These are phyloP conservation scores for Fusarium sacchari DNA, from an alignment of 2,329 filamentous ascomycete genomes.

Conservation along the genomic window DNA sequence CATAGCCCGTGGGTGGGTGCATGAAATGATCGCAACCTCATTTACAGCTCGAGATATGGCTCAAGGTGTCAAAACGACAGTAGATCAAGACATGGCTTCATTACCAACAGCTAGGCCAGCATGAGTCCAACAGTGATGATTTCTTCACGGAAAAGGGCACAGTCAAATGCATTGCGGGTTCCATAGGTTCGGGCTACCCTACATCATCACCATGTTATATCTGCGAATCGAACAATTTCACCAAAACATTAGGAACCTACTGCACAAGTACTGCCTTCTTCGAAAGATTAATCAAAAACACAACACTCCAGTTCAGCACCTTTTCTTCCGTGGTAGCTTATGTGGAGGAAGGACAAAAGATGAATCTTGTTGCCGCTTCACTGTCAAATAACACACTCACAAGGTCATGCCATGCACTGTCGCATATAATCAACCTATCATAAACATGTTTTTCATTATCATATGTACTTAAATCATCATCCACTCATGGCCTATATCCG, in stretches of 20 bases:
- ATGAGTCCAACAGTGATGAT: too few relatives aligned
- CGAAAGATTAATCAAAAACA: neutral
- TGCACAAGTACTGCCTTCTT: accelerated
- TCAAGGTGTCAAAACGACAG: neutral
- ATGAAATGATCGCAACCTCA: neutral
- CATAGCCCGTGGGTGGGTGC: neutral
- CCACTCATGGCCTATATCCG: constrained; percentile 17
- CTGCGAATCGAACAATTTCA: neutral
- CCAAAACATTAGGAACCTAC: accelerated
- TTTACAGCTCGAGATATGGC: neutral
- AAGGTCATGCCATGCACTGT: too few relatives aligned
- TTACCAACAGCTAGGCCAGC: neutral
- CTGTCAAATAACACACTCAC: accelerated
- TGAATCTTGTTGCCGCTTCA: neutral
- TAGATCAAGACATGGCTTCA: neutral
- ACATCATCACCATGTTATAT: neutral
- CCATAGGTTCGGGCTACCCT: neutral
- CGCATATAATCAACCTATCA: neutral
- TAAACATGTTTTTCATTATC: neutral
- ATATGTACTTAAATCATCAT: neutral
- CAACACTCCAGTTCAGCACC: neutral
- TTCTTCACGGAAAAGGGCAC: neutral
- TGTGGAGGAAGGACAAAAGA: neutral
- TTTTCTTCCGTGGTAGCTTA: accelerated
- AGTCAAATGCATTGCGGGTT: too few relatives aligned